These are phyloP conservation scores for Globisporangium ultimum DNA, from an alignment of 352 stramenopile species.

Conservation along the genomic window DNA sequence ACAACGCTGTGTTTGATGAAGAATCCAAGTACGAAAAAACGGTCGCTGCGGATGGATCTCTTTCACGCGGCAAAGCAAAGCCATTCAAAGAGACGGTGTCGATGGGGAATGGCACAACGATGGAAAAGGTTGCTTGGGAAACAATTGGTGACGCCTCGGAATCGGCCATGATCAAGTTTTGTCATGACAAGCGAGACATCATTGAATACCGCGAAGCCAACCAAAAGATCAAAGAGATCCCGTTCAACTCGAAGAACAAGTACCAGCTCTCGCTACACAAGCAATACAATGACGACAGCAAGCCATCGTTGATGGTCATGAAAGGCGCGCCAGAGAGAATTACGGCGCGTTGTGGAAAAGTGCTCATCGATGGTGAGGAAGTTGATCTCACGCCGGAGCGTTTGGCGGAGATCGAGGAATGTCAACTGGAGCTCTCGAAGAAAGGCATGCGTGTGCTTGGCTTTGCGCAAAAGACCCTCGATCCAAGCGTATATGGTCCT, in stretches of 20 bases:
- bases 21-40: constrained; percentile 78
- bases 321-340: constrained; percentile 92
- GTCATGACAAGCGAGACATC: constrained; percentile 26
- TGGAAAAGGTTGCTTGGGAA: constrained; percentile 57
- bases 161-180: constrained; percentile 32
- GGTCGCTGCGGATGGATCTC: constrained; percentile 34
- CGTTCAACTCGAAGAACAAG: constrained; percentile 88
- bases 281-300: constrained; percentile 29
- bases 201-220: constrained; percentile 22
- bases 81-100: constrained; percentile 55
- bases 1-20: constrained; percentile 79
- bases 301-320: constrained; percentile 33
- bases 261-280: constrained; percentile 81
- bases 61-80: constrained; percentile 44
- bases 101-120: constrained; percentile 30
- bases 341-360: constrained; percentile 67
- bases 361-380: constrained; percentile 37
- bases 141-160: constrained; percentile 24
- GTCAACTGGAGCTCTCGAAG: constrained; percentile 52
- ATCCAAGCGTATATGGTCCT: constrained; percentile 38
- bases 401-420: constrained; percentile 64
- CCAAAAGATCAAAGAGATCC: constrained; percentile 75
- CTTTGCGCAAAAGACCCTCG: constrained; percentile 58
- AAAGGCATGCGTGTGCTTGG: constrained; percentile 70
- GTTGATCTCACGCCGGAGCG: constrained; percentile 92